Base-by-base conservation (phyloP, 352 stramenopile genomes). In the Pythium diclinum region DNA sequence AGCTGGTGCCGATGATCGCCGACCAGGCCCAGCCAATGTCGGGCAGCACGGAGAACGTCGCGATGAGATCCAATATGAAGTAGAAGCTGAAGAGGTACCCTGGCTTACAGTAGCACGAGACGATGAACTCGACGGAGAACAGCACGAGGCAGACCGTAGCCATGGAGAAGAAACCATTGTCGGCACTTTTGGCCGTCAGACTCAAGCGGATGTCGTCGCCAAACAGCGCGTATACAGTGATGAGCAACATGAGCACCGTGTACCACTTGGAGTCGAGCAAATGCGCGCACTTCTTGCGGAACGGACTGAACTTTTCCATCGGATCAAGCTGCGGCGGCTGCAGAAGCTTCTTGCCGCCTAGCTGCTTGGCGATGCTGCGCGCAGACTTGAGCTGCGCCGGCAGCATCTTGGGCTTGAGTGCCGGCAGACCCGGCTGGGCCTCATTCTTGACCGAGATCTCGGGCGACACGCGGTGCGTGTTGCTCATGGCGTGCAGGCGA, bases 201-300 rank as follows among this genome's bases (percentile, higher is more conserved):
- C 89, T 84, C 21, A 96, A 63, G n/a, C 89, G 79, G 28, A 98
- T 80, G 72, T 98, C 92, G 67, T 97, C 91, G 21, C 88, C 84
- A 52, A 97, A 98, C 23, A 98, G 83, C 33, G 90, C 91, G 73
- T 96, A 98, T 40, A 97, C 69, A 9, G 93, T 98, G 44, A 97
- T 78, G 9, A 97, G 3, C 9, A 95, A 86, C 87, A 98, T 97
- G 53, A 91, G 64, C 16, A 91, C 68, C 3, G 81, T 91, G 59
- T 83, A 88, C 59, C 67, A 83, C 25, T 83, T 83, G 49, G 88
- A 83, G 56, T 97, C 88, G 54, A 97, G 74, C 34, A 94, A 4
- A 4, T 40, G 36, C 47, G 82, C 52, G 21, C 80, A 72, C n/a
- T 71, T 62, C 36, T 67, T 74, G n/a, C 73, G 79, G 14, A 75